phyloP scores from a whole-genome alignment of 331 rosid species.

The Acacia concinna region DNA sequence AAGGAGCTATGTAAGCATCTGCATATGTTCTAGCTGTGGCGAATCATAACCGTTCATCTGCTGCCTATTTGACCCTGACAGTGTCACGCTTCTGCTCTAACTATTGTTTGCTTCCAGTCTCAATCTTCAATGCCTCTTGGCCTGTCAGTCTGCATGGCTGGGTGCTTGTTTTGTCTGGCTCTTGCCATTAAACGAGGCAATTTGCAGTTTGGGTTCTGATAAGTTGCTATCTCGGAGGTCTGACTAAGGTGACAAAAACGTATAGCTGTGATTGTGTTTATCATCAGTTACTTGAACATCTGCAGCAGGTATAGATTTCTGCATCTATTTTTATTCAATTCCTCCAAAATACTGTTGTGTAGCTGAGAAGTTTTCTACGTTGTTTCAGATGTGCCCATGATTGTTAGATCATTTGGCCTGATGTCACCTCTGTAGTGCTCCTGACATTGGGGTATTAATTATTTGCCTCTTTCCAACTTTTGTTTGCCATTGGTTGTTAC shows the following conservation, averaged over 20 bases:
- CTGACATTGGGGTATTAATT: slow-evolving; percentile 4
- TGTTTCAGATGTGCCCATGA: slow-evolving; percentile 26
- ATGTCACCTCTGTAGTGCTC: slow-evolving; percentile 5
- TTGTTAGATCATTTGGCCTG: slow-evolving; percentile 26
- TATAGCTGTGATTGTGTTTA: slow-evolving; percentile 11
- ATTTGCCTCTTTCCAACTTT: not conserved
- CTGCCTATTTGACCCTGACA: slow-evolving; percentile 12
- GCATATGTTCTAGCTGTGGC: slow-evolving; percentile 23
- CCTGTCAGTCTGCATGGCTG: slow-evolving; percentile 22
- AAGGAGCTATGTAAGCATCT: slow-evolving; percentile 5
- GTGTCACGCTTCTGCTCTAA: slow-evolving; percentile 16
- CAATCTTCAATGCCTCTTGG: slow-evolving; percentile 26
- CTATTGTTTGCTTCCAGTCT: slow-evolving; percentile 28
- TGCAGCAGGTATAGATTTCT: slow-evolving; percentile 29
- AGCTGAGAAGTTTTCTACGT: slow-evolving; percentile 20
- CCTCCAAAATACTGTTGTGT: not conserved
- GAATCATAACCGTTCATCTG: slow-evolving; percentile 20
- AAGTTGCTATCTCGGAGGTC: slow-evolving; percentile 27
- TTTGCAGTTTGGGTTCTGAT: slow-evolving; percentile 14
- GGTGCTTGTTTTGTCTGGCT: slow-evolving; percentile 31
- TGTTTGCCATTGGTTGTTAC: not conserved
- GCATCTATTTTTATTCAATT: not conserved
- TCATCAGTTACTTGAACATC: not conserved
- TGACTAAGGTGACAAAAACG: not conserved
- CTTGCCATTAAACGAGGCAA: slow-evolving; percentile 13